phyloP scores from a whole-genome alignment of 768 basidiomycete species.

The Lactifluus echinatus region DNA sequence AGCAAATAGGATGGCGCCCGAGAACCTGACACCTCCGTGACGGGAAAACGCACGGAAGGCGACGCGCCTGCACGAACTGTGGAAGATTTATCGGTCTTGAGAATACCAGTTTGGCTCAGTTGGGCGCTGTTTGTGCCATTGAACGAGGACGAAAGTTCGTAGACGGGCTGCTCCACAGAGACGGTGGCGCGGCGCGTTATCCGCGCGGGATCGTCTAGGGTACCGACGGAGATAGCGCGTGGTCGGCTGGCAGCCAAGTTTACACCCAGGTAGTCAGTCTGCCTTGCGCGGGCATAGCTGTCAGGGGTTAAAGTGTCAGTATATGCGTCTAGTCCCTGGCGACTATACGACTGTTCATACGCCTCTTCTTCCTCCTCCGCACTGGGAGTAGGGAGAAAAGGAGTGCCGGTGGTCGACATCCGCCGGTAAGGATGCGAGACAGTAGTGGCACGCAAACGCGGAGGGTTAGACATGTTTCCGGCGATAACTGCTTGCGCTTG shows the following conservation, averaged over 20 bases:
- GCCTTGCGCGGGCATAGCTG: conserved; percentile 39
- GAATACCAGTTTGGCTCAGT: conserved; percentile 18
- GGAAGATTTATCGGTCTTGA: conserved; percentile 30
- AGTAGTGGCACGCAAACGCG: conserved; percentile 79
- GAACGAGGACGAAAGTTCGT: conserved; percentile 41
- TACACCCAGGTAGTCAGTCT: conserved; percentile 16
- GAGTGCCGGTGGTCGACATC: conserved; percentile 48
- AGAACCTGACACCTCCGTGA: conserved; percentile 16
- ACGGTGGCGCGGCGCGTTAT: conserved; percentile 57
- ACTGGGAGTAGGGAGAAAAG: conserved; percentile 53
- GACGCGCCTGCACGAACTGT: conserved; percentile 9
- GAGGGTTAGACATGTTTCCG: conserved; percentile 69
- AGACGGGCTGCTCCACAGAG: conserved; percentile 31
- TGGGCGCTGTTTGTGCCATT: conserved; percentile 31
- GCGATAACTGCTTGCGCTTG: conserved; percentile 89
- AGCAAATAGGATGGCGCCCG: conserved; percentile 59
- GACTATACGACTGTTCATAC: conserved; percentile 52
- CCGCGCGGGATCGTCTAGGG: conserved; percentile 71
- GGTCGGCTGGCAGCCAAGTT: conserved; percentile 37
- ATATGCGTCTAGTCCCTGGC: conserved; percentile 55
- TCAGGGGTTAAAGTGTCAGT: conserved; percentile 45
- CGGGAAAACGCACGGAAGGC: conserved; percentile 21
- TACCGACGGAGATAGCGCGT: conserved; percentile 83
- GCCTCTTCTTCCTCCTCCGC: conserved; percentile 70
- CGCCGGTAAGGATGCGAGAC: conserved; percentile 88